Percentiles rank a stretch among this genome's conserved stretches.
phyloP scores from a whole-genome alignment of 176 grass and related monocot species.

The Carex littledalei region DNA sequence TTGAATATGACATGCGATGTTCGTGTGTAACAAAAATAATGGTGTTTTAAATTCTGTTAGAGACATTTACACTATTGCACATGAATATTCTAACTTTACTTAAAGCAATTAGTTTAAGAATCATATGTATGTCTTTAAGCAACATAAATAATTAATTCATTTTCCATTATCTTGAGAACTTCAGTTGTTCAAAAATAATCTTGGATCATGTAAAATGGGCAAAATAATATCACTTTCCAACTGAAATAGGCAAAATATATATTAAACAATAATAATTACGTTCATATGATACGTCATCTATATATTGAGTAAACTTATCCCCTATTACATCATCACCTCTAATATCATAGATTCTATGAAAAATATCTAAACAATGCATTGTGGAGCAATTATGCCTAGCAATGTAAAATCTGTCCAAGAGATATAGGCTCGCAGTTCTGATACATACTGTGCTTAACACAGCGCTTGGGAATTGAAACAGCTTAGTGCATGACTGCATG shows the following conservation, averaged over 20 bases:
- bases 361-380: neutral
- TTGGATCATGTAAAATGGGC: neutral
- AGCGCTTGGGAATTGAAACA: conserved; percentile 4
- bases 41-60: neutral
- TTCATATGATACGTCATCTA: neutral
- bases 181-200: too few species aligned
- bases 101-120: too few species aligned
- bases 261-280: neutral
- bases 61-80: neutral
- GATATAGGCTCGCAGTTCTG: neutral
- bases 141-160: too few species aligned
- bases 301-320: neutral
- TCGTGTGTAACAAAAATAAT: neutral
- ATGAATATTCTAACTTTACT: too few species aligned
- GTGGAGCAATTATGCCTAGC: neutral
- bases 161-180: too few species aligned
- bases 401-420: neutral
- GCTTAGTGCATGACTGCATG: conserved; percentile 11
- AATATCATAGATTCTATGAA: neutral
- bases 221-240: neutral
- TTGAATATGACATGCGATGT: neutral
- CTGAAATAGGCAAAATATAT: neutral
- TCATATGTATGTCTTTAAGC: too few species aligned
- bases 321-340: neutral
- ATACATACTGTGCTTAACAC: neutral